Evolutionary conservation across 23 red algal genomes (phyloP), one percentile per base, ranked within the genome.

Genomic region (Gracilaria vermiculophylla): DNA sequence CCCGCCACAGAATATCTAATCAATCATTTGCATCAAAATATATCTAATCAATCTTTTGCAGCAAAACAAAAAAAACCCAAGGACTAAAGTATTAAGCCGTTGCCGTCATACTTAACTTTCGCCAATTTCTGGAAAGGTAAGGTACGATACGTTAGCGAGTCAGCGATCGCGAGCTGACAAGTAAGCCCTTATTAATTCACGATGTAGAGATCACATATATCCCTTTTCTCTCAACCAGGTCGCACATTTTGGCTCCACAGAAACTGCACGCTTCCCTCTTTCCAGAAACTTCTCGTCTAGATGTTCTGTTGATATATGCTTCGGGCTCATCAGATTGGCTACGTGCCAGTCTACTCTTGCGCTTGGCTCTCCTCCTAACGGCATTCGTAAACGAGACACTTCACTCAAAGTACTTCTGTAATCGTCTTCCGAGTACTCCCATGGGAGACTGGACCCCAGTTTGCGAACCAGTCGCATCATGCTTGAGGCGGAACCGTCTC

Each of bases 311-410:
- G 78, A 82, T 28, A 65, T 82, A 28, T 82, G 78, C 17, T 62
- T 60, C 31, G 78, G 78, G 48, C 78, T 82, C 78, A 82, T 82
- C 23, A 82, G 27, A 47, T 82, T 82, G 7, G 78, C 62, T 4
- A 82, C 40, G 28, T 82, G 78, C 78, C 78, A 82, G 17, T 82
- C 51, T 15, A 82, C 55, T 33, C 78, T 40, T 13, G 15, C 42
- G 36, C 39, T 37, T 21, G 60, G 32, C 3, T 65, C 56, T 14
- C 78, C 78, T 66, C 78, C 78, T 33, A 35, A 43, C 7, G 78
- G 78, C 48, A 82, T 55, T 37, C 53, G 50, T 33, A 82, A 20
- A 8, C 78, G 78, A 15, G 42, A 64, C 4, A 82, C 78, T 55
- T 82, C 78, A 10, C 42, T 13, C 3, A 82, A 58, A 24, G 78